A percentile compares a stretch with the other conserved stretches of the same genome.
These are phyloP conservation scores for Mucor racemosus DNA, from an alignment of 371 early-diverging fungal species.

Conservation along the genomic window DNA sequence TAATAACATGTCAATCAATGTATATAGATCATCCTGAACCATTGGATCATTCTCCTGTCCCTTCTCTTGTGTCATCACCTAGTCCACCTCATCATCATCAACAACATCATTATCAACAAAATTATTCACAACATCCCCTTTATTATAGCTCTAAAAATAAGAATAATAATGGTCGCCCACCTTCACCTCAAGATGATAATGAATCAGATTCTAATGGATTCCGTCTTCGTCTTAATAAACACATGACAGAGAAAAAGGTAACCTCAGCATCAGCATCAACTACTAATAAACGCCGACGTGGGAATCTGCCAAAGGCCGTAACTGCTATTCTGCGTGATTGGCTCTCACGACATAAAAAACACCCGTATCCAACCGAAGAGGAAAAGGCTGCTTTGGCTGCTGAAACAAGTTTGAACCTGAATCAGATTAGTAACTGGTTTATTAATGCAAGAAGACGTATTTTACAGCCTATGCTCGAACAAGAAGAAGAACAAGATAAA, in stretches of 20 bases:
- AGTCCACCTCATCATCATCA: conserved; percentile 28
- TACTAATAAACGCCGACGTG: conserved; percentile 54
- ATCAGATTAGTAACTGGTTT: conserved; percentile 87
- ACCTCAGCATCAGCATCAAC: conserved; percentile 5
- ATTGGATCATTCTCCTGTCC: conserved; percentile 37
- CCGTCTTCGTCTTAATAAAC: conserved; percentile 10
- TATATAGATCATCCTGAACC: conserved; percentile 33
- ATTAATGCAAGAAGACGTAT: conserved; percentile 84
- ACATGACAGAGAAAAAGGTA: conserved; percentile 23
- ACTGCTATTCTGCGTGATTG: conserved; percentile 73
- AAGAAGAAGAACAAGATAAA: conserved; percentile 33
- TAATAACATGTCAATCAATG: conserved; percentile 5
- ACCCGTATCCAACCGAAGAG: conserved; percentile 85
- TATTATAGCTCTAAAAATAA: conserved; percentile 2
- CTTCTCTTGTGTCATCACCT: conserved; percentile 39
- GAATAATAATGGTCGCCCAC: conserved; percentile 4
- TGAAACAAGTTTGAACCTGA: conserved; percentile 69
- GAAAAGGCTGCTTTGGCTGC: conserved; percentile 69
- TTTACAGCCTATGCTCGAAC: conserved; percentile 51
- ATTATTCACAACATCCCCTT: conserved; percentile 3
- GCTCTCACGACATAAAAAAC: conserved; percentile 73
- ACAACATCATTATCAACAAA: conserved; percentile 9
- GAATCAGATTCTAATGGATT: conserved; percentile 3
- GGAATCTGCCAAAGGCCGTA: conserved; percentile 66
- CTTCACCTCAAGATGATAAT: conserved; percentile 2